A percentile compares a stretch with the other conserved stretches of the same genome.
These are phyloP conservation scores for Talaromyces sp. DNA, from an alignment of 2,329 filamentous ascomycete species.

Conservation along the genomic window DNA sequence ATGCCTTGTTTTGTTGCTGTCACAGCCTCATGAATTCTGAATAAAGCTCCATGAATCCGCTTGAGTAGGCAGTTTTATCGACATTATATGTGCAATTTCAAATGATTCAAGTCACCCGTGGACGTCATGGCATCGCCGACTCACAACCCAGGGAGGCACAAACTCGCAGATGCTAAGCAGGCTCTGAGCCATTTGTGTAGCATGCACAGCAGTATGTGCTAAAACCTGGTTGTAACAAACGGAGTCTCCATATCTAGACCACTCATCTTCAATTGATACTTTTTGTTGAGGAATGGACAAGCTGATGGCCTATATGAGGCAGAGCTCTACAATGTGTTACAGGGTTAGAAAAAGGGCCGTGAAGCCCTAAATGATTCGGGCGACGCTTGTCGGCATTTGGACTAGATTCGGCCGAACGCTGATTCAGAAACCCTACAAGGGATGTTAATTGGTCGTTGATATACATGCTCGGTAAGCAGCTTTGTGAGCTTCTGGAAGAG, in stretches of 20 bases:
- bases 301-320: too few species aligned
- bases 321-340: too few species aligned
- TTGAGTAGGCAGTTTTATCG: background rate
- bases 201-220: background rate
- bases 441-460: background rate
- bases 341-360: background rate
- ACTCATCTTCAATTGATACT: too few species aligned
- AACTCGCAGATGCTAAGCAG: background rate
- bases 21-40: background rate
- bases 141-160: background rate
- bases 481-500: background rate
- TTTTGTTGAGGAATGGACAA: too few species aligned
- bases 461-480: slow-evolving; percentile 6
- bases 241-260: too few species aligned
- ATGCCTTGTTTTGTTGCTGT: background rate
- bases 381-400: background rate
- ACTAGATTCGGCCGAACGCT: slow-evolving; percentile 2
- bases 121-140: too few species aligned
- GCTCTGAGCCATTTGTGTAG: background rate
- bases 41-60: background rate
- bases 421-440: background rate
- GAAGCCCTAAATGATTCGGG: background rate
- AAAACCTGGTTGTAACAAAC: too few species aligned
- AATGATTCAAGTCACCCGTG: background rate
- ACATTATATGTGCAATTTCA: background rate